Conservation (phyloP, 441 rosid genomes). For the Rhodomyrtus psidioides region DNA sequence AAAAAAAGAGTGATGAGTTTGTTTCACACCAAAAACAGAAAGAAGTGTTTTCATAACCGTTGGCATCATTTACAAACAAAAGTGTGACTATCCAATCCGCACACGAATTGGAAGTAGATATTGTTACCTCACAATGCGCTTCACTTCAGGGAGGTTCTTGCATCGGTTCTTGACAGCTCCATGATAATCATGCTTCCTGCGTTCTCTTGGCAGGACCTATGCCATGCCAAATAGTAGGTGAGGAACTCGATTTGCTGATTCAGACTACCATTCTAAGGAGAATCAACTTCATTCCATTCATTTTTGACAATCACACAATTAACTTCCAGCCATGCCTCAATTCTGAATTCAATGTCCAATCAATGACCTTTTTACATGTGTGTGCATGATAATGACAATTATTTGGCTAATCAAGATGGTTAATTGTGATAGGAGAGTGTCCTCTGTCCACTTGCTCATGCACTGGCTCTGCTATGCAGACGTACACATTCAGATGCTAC, state of each 20-base stretch:
- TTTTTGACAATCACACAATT: background rate
- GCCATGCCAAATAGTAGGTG: background rate
- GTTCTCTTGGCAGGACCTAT: constrained; percentile 89
- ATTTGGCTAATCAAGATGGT: background rate
- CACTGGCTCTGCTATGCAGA: background rate
- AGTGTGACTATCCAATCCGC: background rate
- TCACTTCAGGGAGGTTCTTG: constrained; percentile 86
- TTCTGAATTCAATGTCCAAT: background rate
- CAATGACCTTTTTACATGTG: background rate
- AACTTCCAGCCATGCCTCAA: background rate
- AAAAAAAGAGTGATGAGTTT: background rate
- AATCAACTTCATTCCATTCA: background rate
- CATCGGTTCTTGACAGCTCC: constrained; percentile 85
- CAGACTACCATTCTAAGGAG: background rate
- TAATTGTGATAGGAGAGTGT: background rate
- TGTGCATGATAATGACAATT: background rate
- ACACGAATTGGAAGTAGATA: background rate
- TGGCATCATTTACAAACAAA: background rate
- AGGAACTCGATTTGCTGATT: background rate
- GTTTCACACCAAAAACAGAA: background rate
- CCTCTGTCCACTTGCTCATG: background rate
- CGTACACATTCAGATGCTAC: background rate
- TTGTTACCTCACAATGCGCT: constrained; percentile 74
- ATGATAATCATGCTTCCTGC: constrained; percentile 64
- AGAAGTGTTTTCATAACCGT: background rate